phyloP scores from a whole-genome alignment of 352 stramenopile genomes.

The Saprolegnia parasitica region DNA sequence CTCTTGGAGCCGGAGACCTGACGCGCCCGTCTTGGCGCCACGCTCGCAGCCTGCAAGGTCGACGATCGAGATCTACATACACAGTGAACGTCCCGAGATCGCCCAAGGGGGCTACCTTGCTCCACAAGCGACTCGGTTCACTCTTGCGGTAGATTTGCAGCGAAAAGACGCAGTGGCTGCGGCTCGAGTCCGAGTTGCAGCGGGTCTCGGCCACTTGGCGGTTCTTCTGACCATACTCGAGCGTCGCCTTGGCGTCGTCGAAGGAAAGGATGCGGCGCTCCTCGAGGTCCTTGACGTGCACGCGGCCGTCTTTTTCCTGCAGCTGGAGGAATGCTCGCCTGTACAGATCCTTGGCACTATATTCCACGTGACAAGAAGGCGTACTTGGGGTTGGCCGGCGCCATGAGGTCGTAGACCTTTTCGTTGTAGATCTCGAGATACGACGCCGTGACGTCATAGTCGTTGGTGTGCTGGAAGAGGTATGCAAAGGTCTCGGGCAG shows the following conservation, averaged over 20 bases:
- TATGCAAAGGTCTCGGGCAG: conserved; percentile 74
- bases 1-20: conserved; percentile 91
- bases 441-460: conserved; percentile 71
- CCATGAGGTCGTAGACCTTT: conserved; percentile 95
- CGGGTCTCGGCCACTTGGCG: conserved; percentile 83
- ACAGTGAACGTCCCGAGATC: not conserved
- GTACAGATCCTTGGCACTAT: not conserved
- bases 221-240: conserved; percentile 63
- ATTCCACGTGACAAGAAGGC: not conserved
- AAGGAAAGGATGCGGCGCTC: conserved; percentile 56
- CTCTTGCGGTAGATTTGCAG: conserved; percentile 59
- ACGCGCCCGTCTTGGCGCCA: conserved; percentile 69
- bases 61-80: conserved; percentile 85
- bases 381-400: conserved; percentile 30
- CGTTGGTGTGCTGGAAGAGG: conserved; percentile 42
- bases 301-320: conserved; percentile 81
- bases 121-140: conserved; percentile 30
- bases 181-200: conserved; percentile 87
- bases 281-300: conserved; percentile 80
- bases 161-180: conserved; percentile 89
- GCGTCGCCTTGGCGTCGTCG: conserved; percentile 64
- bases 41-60: conserved; percentile 89
- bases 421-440: conserved; percentile 99
- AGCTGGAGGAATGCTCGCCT: conserved; percentile 65
- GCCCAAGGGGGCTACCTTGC: conserved; percentile 35